phyloP scores from a whole-genome alignment of 2,329 filamentous ascomycete species.

The Fusarium sp. region DNA sequence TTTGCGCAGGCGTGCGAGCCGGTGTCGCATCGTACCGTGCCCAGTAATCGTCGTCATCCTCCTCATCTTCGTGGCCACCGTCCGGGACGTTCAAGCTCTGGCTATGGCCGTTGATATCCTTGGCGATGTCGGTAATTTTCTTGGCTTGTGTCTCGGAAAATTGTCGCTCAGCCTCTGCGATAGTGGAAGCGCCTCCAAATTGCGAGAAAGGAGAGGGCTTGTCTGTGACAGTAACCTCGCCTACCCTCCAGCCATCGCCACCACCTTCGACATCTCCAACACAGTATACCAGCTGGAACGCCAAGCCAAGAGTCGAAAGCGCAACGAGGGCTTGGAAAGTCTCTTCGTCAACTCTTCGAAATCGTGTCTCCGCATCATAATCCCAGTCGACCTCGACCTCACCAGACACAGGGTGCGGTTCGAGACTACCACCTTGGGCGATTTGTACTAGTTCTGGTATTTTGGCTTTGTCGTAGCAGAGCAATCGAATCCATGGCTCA shows the following conservation, averaged over 20 bases:
- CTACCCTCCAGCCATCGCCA: slow-evolving; percentile 76
- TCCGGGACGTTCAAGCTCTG: slow-evolving; percentile 31
- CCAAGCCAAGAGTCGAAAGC: slow-evolving; percentile 70
- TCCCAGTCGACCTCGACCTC: slow-evolving; percentile 81
- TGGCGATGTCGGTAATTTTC: slow-evolving; percentile 34
- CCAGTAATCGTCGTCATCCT: slow-evolving; percentile 85
- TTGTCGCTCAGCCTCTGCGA: slow-evolving; percentile 71
- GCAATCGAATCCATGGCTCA: slow-evolving; percentile 79
- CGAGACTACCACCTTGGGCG: slow-evolving; percentile 72
- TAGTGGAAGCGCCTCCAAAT: slow-evolving; percentile 63
- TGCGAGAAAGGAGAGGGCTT: slow-evolving; percentile 66
- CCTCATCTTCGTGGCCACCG: slow-evolving; percentile 57
- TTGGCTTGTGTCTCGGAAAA: slow-evolving; percentile 55
- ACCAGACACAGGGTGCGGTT: slow-evolving; percentile 84
- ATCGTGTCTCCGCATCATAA: slow-evolving; percentile 71
- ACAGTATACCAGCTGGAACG: slow-evolving; percentile 77
- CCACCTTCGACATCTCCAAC: slow-evolving; percentile 71
- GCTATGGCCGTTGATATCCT: slow-evolving; percentile 24
- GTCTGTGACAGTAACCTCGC: slow-evolving; percentile 74
- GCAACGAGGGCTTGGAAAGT: slow-evolving; percentile 77
- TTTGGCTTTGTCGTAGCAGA: slow-evolving; percentile 74
- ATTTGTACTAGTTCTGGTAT: slow-evolving; percentile 70
- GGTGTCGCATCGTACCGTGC: slow-evolving; percentile 80
- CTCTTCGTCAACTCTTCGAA: slow-evolving; percentile 78
- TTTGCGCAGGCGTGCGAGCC: slow-evolving; percentile 70